Percentiles rank a stretch among this genome's conserved stretches.
These are phyloP conservation scores for Neonectria magnoliae DNA, from an alignment of 2,329 filamentous ascomycete species.

Conservation along the genomic window DNA sequence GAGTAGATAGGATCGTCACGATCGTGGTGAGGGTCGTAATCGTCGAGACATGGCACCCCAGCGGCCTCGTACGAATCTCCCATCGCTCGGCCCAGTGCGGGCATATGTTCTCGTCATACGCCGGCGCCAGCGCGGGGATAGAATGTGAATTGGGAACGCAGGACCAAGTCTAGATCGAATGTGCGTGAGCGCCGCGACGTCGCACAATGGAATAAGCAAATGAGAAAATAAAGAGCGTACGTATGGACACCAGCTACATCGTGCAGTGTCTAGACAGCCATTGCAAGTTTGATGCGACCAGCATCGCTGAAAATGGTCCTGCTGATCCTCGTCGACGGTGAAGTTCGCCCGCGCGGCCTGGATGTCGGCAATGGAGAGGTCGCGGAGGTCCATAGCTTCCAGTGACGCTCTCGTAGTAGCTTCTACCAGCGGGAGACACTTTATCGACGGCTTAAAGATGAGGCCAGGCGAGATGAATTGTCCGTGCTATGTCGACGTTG, in stretches of 20 bases:
- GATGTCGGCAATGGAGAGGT: conserved; percentile 19
- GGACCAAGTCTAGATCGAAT: conserved; percentile 55
- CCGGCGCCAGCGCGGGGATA: conserved; percentile 60
- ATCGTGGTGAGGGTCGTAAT: conserved; percentile 46
- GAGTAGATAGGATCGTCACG: conserved; percentile 43
- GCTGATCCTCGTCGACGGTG: conserved; percentile 40
- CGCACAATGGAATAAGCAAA: neutral
- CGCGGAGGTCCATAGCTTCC: conserved; percentile 24
- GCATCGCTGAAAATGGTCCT: conserved; percentile 58
- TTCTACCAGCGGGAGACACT: neutral
- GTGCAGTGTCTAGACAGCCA: conserved; percentile 54
- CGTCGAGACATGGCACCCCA: conserved; percentile 50
- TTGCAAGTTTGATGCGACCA: conserved; percentile 62
- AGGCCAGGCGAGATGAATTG: neutral
- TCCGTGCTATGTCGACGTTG: conserved; percentile 1
- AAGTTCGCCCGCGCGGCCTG: conserved; percentile 45
- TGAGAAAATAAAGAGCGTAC: conserved; percentile 46
- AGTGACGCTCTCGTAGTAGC: neutral
- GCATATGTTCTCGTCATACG: conserved; percentile 60
- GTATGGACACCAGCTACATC: conserved; percentile 65
- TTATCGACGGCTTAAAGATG: neutral
- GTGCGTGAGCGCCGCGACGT: conserved; percentile 18
- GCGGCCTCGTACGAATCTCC: conserved; percentile 50
- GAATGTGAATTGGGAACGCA: conserved; percentile 62
- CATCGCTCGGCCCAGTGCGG: conserved; percentile 58